A percentile compares a stretch with the other conserved stretches of the same genome.
These are phyloP conservation scores for Lunularia cruciata DNA, from an alignment of 225 moss, liverwort and hornwort genomes.

Conservation along the genomic window DNA sequence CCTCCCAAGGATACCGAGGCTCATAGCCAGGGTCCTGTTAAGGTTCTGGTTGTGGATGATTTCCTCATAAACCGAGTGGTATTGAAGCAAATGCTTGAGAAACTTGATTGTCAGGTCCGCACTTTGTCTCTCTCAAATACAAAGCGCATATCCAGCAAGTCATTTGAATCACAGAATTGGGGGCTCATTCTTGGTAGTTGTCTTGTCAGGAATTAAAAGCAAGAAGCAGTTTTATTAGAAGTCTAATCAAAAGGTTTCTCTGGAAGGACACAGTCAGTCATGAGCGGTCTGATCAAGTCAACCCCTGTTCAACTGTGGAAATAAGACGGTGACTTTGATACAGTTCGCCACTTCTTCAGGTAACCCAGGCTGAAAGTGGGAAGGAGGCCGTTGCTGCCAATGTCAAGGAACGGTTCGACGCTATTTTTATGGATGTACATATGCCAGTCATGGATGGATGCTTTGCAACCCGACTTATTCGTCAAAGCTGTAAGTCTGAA, in stretches of 20 bases:
- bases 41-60: conserved; percentile 46
- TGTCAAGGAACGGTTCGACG: conserved; percentile 42
- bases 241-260: background rate
- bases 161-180: background rate
- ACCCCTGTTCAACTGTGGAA: background rate
- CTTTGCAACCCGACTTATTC: conserved; percentile 45
- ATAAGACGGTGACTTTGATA: background rate
- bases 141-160: background rate
- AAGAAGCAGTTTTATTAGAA: background rate
- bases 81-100: conserved; percentile 47
- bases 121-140: background rate
- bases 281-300: background rate
- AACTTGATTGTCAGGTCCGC: conserved; percentile 51
- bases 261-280: background rate
- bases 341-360: conserved; percentile 25
- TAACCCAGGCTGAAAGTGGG: conserved; percentile 45
- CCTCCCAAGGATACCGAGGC: conserved; percentile 19
- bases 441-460: conserved; percentile 55
- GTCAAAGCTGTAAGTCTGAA: conserved; percentile 34
- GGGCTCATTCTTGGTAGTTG: background rate
- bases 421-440: conserved; percentile 55
- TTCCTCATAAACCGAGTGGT: conserved; percentile 45
- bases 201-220: background rate
- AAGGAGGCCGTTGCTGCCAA: conserved; percentile 49
- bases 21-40: conserved; percentile 23